Conservation (phyloP, 2,329 filamentous ascomycete species). For the Neofusicoccum sp. region DNA sequence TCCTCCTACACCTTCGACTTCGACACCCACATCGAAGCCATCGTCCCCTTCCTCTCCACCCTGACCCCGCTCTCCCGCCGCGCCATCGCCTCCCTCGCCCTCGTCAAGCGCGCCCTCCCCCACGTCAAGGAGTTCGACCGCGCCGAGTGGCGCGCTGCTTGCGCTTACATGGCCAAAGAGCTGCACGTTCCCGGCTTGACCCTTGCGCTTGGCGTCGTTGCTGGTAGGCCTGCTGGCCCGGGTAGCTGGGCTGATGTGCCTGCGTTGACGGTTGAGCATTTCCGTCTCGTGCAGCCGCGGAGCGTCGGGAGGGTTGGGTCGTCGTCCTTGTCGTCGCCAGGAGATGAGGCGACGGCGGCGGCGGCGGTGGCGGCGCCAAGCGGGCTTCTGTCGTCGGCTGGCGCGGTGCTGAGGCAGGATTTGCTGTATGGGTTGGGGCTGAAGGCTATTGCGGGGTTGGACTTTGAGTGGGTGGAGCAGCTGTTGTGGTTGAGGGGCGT, state of each 20-base stretch:
- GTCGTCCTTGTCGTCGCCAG: no score
- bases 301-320: constrained; percentile 36
- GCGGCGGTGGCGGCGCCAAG: not conserved
- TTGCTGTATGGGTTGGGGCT: constrained; percentile 36
- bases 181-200: constrained; percentile 33
- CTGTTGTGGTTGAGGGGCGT: constrained; percentile 52
- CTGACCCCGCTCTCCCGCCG: constrained; percentile 50
- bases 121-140: constrained; percentile 56
- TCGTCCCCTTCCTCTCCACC: constrained; percentile 59
- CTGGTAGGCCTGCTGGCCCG: constrained; percentile 46
- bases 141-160: constrained; percentile 56
- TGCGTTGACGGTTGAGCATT: constrained; percentile 23
- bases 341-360: not conserved
- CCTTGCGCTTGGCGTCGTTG: constrained; percentile 54
- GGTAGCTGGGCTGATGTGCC: constrained; percentile 50
- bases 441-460: constrained; percentile 26
- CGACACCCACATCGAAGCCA: constrained; percentile 58
- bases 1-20: constrained; percentile 59
- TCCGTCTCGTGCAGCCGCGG: constrained; percentile 17
- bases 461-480: constrained; percentile 58
- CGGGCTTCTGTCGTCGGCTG: not conserved
- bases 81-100: constrained; percentile 50
- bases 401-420: constrained; percentile 32
- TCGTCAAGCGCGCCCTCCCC: constrained; percentile 57
- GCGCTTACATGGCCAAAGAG: constrained; percentile 46